Evolutionary conservation across 192 early-diverging fungal genomes (phyloP).

Genomic region (Linderina pennispora): DNA sequence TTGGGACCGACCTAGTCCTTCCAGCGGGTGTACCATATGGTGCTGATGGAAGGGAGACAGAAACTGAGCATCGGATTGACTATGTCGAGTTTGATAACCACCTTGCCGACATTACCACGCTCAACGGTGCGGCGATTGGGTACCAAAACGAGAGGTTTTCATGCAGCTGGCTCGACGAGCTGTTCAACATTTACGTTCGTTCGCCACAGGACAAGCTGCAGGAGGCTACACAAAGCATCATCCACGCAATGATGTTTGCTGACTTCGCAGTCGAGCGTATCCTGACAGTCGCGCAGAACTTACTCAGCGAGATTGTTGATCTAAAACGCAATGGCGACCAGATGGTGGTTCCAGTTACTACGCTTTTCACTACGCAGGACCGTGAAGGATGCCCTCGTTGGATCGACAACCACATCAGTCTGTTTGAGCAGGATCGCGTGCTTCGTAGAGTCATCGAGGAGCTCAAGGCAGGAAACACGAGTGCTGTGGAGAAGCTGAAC

Average conservation of each 20-base stretch:
- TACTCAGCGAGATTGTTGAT: slow-evolving; percentile 58
- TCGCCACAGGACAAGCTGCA: slow-evolving; percentile 15
- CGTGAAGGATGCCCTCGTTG: slow-evolving; percentile 30
- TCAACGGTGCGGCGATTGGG: slow-evolving; percentile 43
- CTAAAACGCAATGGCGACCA: slow-evolving; percentile 59
- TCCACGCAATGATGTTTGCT: slow-evolving; percentile 56
- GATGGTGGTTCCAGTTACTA: slow-evolving; percentile 47
- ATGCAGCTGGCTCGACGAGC: slow-evolving; percentile 49
- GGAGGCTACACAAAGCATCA: slow-evolving; percentile 41
- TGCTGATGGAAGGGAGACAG: no score
- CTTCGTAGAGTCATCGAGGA: slow-evolving; percentile 46
- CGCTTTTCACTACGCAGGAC: slow-evolving; percentile 36
- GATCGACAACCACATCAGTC: slow-evolving; percentile 56
- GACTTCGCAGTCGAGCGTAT: slow-evolving; percentile 66
- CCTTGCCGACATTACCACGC: slow-evolving; percentile 45
- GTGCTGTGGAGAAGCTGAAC: slow-evolving; percentile 3
- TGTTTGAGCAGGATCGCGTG: slow-evolving; percentile 65
- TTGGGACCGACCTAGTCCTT: slow-evolving; percentile 50
- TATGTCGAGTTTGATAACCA: slow-evolving; percentile 34
- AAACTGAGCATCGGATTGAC: slow-evolving; percentile 5
- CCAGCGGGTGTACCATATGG: slow-evolving; percentile 43
- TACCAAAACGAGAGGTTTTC: slow-evolving; percentile 42
- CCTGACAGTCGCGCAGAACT: slow-evolving; percentile 61
- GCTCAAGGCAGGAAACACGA: slow-evolving; percentile 1
- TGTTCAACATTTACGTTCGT: slow-evolving; percentile 50